Evolutionary conservation across 2,329 filamentous ascomycete species (phyloP), one percentile per base, ranked within the genome.

Genomic region (Diaporthe vexans): DNA sequence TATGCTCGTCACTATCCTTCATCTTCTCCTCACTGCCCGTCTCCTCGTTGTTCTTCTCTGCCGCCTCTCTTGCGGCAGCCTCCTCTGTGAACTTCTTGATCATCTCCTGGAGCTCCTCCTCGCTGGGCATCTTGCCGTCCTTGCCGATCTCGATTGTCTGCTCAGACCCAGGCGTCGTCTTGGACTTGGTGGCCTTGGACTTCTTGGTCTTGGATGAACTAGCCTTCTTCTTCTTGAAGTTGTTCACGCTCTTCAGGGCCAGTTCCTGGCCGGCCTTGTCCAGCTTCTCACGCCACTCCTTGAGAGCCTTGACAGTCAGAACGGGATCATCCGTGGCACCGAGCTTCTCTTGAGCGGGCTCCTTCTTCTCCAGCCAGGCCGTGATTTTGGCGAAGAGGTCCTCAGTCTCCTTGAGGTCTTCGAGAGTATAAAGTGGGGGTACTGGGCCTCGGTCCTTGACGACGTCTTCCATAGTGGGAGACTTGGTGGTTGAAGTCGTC

Each of bases 331-430:
- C 94, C 2, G 91, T 91, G 2, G 87, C 84, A 21, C 88, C 85
- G 4, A 98, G 90, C 78, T 91, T 92, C 40, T 91, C 90, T 83
- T 98, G 96, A 78, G 89, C 88, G 3, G 88, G 86, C 63, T 94
- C 84, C 81, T 94, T 93, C 77, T 93, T 89, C 43, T 91, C 89
- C 26, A 99, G 87, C 96, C 96, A 99, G 26, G 88, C 86, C 21
- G 88, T 85, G 24, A 92, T 90, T 19, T 90, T 88, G 37, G 91
- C 88, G 79, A 92, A 90, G 24, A 91, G 85, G 15, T 89, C 87
- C 69, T 92, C 89, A 33, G 97, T 86, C 63, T 88, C 85, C 56
- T 88, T 86, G 43, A 98, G 86, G 79, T 98, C 95, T 40, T 93
- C 90, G 11, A 91, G 85, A 0, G 89, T 92, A 85, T 97, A 97